phyloP scores from a whole-genome alignment of 169 alveolate genomes.

The Plasmodium sp. region DNA sequence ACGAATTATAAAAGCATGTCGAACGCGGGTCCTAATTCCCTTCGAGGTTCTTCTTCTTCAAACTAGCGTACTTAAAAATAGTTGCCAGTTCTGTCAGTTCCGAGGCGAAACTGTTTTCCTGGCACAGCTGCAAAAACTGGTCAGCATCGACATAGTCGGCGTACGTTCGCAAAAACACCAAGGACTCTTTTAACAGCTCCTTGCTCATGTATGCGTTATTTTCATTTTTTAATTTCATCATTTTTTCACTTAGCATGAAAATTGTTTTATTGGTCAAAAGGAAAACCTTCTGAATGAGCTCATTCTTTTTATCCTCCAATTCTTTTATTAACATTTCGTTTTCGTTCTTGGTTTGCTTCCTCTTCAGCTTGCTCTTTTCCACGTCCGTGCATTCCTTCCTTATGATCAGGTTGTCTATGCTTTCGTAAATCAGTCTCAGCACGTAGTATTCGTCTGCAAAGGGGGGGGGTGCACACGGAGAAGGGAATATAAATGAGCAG shows the following conservation, averaged over 20 bases:
- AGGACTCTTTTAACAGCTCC: slow-evolving; percentile 66
- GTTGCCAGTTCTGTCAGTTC: slow-evolving; percentile 58
- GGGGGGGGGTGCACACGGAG: not conserved
- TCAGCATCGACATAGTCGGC: slow-evolving; percentile 43
- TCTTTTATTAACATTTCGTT: slow-evolving; percentile 55
- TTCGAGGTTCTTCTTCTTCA: slow-evolving; percentile 33
- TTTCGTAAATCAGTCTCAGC: slow-evolving; percentile 19
- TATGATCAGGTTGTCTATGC: slow-evolving; percentile 23
- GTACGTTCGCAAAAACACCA: slow-evolving; percentile 62
- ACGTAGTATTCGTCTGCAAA: slow-evolving; percentile 64
- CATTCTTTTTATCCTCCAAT: slow-evolving; percentile 63
- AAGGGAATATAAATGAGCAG: not conserved
- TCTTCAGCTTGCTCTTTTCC: slow-evolving; percentile 50
- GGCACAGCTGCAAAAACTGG: slow-evolving; percentile 62
- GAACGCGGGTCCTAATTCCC: not conserved
- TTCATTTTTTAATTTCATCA: slow-evolving; percentile 55
- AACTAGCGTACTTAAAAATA: slow-evolving; percentile 60
- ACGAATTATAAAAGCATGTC: not conserved
- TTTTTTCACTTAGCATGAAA: slow-evolving; percentile 52
- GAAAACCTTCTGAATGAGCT: slow-evolving; percentile 30
- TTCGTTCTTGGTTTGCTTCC: slow-evolving; percentile 53
- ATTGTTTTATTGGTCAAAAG: slow-evolving; percentile 38
- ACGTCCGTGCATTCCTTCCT: slow-evolving; percentile 27
- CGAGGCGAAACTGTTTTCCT: slow-evolving; percentile 56
- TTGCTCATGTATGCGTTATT: slow-evolving; percentile 59